Percentiles rank a stretch among this genome's conserved stretches.
Conservation (phyloP, 345 rosid species). For the Arabis alpina region DNA sequence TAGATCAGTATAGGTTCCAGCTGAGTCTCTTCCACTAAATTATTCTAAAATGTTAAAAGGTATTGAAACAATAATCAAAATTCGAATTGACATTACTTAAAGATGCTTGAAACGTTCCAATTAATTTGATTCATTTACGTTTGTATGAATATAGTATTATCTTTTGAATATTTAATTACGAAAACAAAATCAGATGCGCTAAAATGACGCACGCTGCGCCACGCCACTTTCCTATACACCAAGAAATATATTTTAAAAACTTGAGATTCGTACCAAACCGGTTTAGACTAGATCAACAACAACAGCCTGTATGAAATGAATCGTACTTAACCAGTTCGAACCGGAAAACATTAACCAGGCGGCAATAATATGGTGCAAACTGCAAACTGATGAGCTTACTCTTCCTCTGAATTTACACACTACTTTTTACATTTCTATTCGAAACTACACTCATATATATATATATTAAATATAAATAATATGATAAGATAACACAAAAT, state of each 20-base stretch:
- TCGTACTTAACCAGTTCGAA: slow-evolving; percentile 3
- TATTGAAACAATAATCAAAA: neutral
- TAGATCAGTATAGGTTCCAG: neutral
- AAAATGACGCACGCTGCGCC: slow-evolving; percentile 8
- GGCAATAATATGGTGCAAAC: neutral
- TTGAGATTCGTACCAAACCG: slow-evolving; percentile 6
- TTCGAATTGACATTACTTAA: neutral
- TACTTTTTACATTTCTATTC: too few species aligned
- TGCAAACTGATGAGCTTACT: too few species aligned
- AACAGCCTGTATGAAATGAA: too few species aligned
- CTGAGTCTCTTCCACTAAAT: neutral
- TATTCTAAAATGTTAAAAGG: neutral
- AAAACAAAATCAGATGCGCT: neutral
- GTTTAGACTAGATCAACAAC: neutral
- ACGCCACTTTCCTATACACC: neutral
- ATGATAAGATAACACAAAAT: neutral
- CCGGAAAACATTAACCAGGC: neutral
- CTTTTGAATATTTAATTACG: neutral
- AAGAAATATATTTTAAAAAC: neutral
- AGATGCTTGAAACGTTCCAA: slow-evolving; percentile 2
- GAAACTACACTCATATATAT: too few species aligned
- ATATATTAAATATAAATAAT: too few species aligned
- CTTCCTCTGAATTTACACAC: neutral
- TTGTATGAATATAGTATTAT: neutral
- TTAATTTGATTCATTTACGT: neutral